Conservation (phyloP, 345 rosid genomes). For the Bruguiera gymnorhiza region DNA sequence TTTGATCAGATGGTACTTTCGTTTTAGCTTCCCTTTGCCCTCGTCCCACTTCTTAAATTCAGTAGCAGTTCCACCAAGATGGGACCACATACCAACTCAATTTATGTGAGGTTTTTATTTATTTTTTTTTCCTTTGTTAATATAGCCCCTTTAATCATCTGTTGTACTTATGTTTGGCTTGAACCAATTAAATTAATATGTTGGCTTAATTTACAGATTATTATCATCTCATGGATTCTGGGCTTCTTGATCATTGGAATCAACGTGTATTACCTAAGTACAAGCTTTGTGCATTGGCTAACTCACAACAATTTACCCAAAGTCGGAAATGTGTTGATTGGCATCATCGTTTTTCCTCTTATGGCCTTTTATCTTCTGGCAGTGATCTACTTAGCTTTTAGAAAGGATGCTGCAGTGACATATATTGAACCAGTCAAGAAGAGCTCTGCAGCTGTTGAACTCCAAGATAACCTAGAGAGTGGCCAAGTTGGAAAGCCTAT, state of each 20-base stretch:
- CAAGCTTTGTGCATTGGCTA: conserved; percentile 52
- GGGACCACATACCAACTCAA: conserved; percentile 71
- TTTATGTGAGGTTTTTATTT: conserved; percentile 26
- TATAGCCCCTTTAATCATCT: too few species aligned
- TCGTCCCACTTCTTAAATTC: conserved; percentile 67
- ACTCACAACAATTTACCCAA: conserved; percentile 38
- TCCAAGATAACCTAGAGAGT: conserved; percentile 24
- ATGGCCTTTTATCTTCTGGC: conserved; percentile 47
- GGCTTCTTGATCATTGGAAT: conserved; percentile 51
- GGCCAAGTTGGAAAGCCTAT: conserved; percentile 9
- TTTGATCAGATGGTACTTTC: conserved; percentile 65
- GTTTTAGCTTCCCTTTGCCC: conserved; percentile 69
- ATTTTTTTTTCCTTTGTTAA: too few species aligned
- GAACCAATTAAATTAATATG: too few species aligned
- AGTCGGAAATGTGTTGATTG: conserved; percentile 41
- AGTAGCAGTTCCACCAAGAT: conserved; percentile 59
- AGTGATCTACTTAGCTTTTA: conserved; percentile 42
- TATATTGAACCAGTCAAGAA: conserved; percentile 29
- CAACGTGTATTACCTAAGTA: conserved; percentile 55
- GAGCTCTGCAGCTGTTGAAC: neutral
- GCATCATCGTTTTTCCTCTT: conserved; percentile 49
- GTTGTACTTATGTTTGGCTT: neutral
- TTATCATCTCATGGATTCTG: conserved; percentile 54
- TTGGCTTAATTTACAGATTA: conserved; percentile 32
- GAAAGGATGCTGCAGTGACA: conserved; percentile 44